These are phyloP conservation scores for Sarocladiaceae sp. DNA, from an alignment of 2,329 filamentous ascomycete species.

Conservation along the genomic window DNA sequence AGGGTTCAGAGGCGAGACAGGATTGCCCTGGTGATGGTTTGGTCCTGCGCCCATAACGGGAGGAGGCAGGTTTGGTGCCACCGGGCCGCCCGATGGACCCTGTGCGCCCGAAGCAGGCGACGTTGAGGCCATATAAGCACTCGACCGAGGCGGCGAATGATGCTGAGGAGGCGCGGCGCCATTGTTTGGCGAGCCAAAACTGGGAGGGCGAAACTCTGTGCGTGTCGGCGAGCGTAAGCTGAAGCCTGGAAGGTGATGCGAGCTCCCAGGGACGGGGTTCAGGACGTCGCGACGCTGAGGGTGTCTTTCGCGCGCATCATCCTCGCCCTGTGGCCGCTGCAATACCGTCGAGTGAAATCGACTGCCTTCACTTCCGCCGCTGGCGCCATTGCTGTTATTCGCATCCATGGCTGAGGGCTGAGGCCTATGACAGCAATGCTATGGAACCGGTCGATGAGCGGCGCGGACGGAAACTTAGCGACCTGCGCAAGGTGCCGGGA, in stretches of 20 bases:
- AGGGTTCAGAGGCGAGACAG: constrained; percentile 39
- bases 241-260: constrained; percentile 28
- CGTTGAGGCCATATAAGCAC: constrained; percentile 33
- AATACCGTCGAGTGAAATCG: constrained; percentile 47
- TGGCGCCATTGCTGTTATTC: not conserved
- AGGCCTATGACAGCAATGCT: not conserved
- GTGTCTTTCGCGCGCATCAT: constrained; percentile 22
- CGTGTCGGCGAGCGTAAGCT: constrained; percentile 46
- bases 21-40: constrained; percentile 20
- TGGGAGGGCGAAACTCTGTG: constrained; percentile 27
- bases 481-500: constrained; percentile 5
- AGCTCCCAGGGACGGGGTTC: constrained; percentile 29
- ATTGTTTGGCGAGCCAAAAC: constrained; percentile 12
- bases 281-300: constrained; percentile 43
- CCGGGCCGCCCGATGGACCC: constrained; percentile 20
- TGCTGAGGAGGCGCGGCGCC: constrained; percentile 10
- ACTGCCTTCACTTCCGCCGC: constrained; percentile 30
- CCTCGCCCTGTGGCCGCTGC: constrained; percentile 32
- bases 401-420: not conserved
- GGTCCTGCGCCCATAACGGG: constrained; percentile 15
- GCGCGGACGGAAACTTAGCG: not conserved
- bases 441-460: not conserved
- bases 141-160: constrained; percentile 15
- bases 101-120: constrained; percentile 21
- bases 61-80: constrained; percentile 26